Evolutionary conservation across 768 basidiomycete species (phyloP).

Genomic region (Lentinula detonsa): DNA sequence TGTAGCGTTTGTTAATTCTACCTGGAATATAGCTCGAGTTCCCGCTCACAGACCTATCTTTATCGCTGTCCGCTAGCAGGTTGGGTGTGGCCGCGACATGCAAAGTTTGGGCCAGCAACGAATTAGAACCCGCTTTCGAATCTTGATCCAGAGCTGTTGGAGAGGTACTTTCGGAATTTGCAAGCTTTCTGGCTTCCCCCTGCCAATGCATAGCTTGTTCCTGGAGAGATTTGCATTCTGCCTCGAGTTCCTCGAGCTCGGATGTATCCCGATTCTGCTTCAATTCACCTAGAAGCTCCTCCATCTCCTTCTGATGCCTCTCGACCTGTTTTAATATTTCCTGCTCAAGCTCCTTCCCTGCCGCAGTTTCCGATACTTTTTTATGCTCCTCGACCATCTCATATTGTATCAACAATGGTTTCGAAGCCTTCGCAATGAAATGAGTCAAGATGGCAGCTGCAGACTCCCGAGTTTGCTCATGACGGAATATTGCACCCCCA

Average conservation of each 20-base stretch:
- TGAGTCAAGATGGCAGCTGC: conserved; percentile 24
- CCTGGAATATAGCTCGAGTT: not conserved
- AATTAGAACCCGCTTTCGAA: not conserved
- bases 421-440: conserved; percentile 26
- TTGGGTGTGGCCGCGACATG: not conserved
- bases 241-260: not conserved
- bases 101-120: not conserved
- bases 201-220: not conserved
- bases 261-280: not conserved
- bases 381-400: conserved; percentile 48
- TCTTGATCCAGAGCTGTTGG: not conserved
- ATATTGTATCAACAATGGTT: conserved; percentile 44
- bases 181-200: not conserved
- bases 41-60: not conserved
- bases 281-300: conserved; percentile 20
- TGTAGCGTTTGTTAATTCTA: not conserved
- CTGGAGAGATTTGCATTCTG: not conserved
- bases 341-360: conserved; percentile 45
- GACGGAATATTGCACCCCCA: conserved; percentile 30
- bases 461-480: conserved; percentile 20
- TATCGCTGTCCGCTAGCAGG: not conserved
- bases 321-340: conserved; percentile 42
- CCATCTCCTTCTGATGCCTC: conserved; percentile 42
- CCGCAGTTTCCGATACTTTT: conserved; percentile 44
- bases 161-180: not conserved